phyloP scores from a whole-genome alignment of 306 rosid genomes.

The Boehmeria nivea region DNA sequence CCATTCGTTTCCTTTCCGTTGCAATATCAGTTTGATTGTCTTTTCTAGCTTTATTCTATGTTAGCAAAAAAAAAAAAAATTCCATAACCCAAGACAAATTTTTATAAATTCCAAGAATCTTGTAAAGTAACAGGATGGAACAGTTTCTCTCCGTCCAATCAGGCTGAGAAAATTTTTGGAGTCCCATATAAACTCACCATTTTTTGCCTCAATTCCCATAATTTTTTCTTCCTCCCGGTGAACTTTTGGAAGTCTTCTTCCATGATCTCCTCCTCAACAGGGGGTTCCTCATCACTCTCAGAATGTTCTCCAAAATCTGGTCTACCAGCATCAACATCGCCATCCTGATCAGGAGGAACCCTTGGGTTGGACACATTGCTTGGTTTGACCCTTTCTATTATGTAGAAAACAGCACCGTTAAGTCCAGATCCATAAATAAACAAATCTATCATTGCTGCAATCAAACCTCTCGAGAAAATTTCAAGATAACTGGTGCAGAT shows the following conservation, averaged over 20 bases:
- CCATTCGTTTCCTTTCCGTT: slow-evolving; percentile 92
- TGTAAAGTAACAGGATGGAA: background rate
- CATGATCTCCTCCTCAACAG: slow-evolving; percentile 13
- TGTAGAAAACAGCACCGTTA: slow-evolving; percentile 9
- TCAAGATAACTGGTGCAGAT: too few species aligned
- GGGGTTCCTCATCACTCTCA: slow-evolving; percentile 16
- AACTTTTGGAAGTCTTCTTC: slow-evolving; percentile 25
- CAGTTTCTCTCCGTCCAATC: slow-evolving; percentile 2
- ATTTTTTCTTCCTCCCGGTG: slow-evolving; percentile 69
- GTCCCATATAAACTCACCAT: slow-evolving; percentile 45
- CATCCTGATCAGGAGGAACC: slow-evolving; percentile 31
- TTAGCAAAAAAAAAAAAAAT: background rate
- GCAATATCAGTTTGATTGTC: slow-evolving; percentile 90
- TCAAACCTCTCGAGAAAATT: too few species aligned
- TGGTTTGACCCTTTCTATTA: slow-evolving; percentile 42
- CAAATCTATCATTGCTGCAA: too few species aligned
- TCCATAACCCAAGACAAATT: background rate
- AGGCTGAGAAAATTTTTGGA: background rate
- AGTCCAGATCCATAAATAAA: background rate
- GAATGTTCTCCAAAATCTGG: slow-evolving; percentile 18
- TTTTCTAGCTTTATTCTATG: slow-evolving; percentile 77
- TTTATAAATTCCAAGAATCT: background rate
- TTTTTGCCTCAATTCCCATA: slow-evolving; percentile 79
- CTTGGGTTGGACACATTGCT: slow-evolving; percentile 29
- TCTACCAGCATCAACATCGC: slow-evolving; percentile 25